Base-by-base conservation (phyloP, 345 rosid species). In the Mercurialis annua region DNA sequence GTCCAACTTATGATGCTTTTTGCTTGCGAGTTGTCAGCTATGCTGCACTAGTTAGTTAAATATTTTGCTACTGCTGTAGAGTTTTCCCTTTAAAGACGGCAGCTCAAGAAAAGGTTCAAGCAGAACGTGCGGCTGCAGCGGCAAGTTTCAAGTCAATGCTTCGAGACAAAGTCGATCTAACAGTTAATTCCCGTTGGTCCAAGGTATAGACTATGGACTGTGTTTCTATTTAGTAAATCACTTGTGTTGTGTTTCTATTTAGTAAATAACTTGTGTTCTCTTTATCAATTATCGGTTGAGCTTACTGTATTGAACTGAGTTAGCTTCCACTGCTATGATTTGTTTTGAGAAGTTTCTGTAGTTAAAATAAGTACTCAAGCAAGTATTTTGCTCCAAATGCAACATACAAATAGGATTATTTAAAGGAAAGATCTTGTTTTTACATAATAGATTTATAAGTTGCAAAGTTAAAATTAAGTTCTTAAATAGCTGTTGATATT, bases 91-190 rank as follows among this genome's bases (percentile, higher is more conserved):
- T 94, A 71, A 94, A 83, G 80, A 89, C 71, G 80, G 85, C 85
- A 62, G 89, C 87, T 68, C 87, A 85, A 66, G 89, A 86, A 69
- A 94, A 85, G 77, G 92, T 85, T 64, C 90, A 73, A 73, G 97
- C 87, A 72, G 67, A 80, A 57, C 96, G 90, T 52, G 82, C 86
- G 33, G 88, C 88, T 10, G 82, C 83, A 20, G 78, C 90, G 62
- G 81, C 89, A 46, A 75, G 87, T 79, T 92, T 91, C 77, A 94
- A 89, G 79, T 81, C 86, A 71, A 78, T 94, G 95, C 89, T 94
- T 68, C 83, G 33, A 24, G 98, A 94, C 34, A 84, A 65, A 59
- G 89, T 83, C 76, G 92, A 88, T 77, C 67, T 94, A 63, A 83
- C 81, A 63, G 64, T 80, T 47, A 75, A 75, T 78, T 86, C 89